Conservation (phyloP, 2,329 filamentous ascomycete species). For the Aspergillus sp. region DNA sequence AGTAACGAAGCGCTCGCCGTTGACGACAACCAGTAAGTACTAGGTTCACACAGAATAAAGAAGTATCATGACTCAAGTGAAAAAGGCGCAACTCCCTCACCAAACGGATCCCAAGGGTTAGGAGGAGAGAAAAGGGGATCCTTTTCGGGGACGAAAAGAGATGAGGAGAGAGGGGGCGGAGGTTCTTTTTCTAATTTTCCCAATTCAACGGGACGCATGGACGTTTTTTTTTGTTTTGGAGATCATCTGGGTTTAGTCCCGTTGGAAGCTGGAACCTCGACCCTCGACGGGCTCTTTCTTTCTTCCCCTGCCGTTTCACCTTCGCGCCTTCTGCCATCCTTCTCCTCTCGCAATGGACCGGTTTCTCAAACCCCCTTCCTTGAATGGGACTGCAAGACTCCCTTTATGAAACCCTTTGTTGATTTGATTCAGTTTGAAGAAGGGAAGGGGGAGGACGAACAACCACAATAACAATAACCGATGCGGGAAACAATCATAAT, state of each 20-base stretch:
- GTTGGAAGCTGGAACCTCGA: neutral
- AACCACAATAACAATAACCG: no score
- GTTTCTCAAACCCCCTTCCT: no score
- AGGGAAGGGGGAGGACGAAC: no score
- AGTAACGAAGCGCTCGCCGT: neutral
- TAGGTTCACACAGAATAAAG: neutral
- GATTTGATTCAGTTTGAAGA: no score
- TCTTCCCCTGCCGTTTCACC: neutral
- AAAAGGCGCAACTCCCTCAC: neutral
- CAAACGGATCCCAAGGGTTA: neutral
- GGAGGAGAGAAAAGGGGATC: slow-evolving; percentile 3
- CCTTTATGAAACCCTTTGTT: no score
- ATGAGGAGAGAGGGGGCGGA: slow-evolving; percentile 2
- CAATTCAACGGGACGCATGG: slow-evolving; percentile 13
- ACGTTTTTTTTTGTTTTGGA: slow-evolving; percentile 12
- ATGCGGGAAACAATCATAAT: no score
- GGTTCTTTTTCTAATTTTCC: slow-evolving; percentile 6
- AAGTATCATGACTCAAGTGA: slow-evolving; percentile 1
- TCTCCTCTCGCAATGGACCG: neutral
- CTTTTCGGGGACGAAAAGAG: neutral
- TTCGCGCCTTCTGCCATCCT: neutral
- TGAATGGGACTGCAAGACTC: no score
- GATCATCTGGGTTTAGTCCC: slow-evolving; percentile 15
- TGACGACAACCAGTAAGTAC: neutral
- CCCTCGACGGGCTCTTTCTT: neutral